Evolutionary conservation across 805 yeast genomes (phyloP), one percentile per base, ranked within the genome.

Genomic region (Lipomyces japonicus): DNA sequence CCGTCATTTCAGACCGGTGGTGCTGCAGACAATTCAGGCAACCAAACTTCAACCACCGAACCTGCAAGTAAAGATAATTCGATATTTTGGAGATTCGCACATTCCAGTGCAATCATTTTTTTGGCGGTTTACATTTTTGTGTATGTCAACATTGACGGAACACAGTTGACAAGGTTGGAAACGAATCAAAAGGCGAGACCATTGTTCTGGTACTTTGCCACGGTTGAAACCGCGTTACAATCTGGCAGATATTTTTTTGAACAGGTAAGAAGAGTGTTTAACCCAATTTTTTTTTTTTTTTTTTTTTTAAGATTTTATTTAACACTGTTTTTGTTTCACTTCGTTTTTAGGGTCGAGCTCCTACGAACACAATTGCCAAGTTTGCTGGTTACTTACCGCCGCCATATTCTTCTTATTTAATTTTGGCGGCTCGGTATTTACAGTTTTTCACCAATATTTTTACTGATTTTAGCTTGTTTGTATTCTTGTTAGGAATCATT

Each of bases 291-390:
- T 21, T 26, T 18, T 12, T n/a, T 7, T 7, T 6, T 9, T 19
- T 37, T 19, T 7, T 6, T 6, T 18, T 18, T 18, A 12, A 12
- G 19, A 26, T 24, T 5, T 16, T 24, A 6, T 7, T 9, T 26
- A 24, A 31, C n/a, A 30, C 24, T 24, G 39, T 9, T 16, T 30
- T 22, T 35, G 30, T 34, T 21, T 34, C 18, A 21, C 16, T 25
- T n/a, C 2, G 16, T 34, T 19, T 30, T 5, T 21, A 51, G 54
- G 61, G 61, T 22, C 61, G 55, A 5, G 44, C 61, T 9, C 60
- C 61, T n/a, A 41, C 61, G 31, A 50, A 45, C 39, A 55, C 61
- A 28, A 58, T 50, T 32, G 45, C 59, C 3, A 48, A 57, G 30
- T 31, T 58, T 25, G 55, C 61, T 7, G 42, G 35, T 1, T 58